A percentile compares a stretch with the other conserved stretches of the same genome.
Conservation (phyloP, 2,329 filamentous ascomycete genomes). For the Cercospora zeina region DNA sequence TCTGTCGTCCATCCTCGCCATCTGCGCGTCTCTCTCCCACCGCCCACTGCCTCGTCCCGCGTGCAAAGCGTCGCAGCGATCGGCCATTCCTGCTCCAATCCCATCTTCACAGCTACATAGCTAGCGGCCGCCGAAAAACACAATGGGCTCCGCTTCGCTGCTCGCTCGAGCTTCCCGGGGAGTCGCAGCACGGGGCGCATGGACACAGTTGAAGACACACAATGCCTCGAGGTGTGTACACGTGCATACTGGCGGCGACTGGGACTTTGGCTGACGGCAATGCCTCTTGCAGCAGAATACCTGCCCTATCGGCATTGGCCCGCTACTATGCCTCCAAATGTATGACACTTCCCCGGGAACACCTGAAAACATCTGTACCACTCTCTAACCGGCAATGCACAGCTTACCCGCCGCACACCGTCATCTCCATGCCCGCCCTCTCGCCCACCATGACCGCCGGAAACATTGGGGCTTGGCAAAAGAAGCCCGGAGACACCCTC, state of each 20-base stretch:
- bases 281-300: conserved; percentile 46
- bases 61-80: conserved; percentile 12
- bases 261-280: conserved; percentile 16
- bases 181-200: conserved; percentile 43
- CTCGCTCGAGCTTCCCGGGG: conserved; percentile 49
- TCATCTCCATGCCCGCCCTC: conserved; percentile 96
- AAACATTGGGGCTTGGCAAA: conserved; percentile 97
- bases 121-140: conserved; percentile 31
- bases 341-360: conserved; percentile 43
- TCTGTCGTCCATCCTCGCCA: not conserved
- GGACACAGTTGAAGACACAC: conserved; percentile 38
- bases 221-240: conserved; percentile 41
- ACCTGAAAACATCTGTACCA: conserved; percentile 7
- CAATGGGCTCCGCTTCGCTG: conserved; percentile 57
- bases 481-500: conserved; percentile 87
- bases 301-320: conserved; percentile 60
- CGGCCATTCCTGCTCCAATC: conserved; percentile 11
- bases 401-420: conserved; percentile 92
- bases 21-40: not conserved
- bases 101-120: conserved; percentile 9
- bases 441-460: conserved; percentile 97
- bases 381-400: conserved; percentile 45
- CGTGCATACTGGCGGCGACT: not conserved
- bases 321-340: conserved; percentile 70
- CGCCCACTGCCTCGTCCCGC: conserved; percentile 3